phyloP scores from a whole-genome alignment of 129 eudicot genomes.

The Flaveria linearis region DNA sequence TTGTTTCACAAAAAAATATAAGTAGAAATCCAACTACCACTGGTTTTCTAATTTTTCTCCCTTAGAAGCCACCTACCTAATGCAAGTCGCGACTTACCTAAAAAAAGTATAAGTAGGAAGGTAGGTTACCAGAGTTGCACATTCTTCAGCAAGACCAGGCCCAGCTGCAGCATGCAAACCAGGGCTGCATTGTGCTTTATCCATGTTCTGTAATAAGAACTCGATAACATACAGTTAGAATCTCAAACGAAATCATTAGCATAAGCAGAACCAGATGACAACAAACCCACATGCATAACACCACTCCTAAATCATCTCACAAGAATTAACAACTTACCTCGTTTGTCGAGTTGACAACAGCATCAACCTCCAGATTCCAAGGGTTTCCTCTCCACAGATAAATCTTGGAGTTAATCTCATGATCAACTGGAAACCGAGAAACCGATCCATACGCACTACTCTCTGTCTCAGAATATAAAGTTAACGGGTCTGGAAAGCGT shows the following conservation, averaged over 20 bases:
- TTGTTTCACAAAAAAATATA: not conserved
- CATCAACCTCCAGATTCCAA: conserved; percentile 98
- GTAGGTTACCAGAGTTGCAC: conserved; percentile 69
- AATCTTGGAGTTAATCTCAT: conserved; percentile 79
- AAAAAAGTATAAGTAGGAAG: conserved; percentile 6
- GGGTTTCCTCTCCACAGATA: conserved; percentile 98
- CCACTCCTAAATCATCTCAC: conserved; percentile 6
- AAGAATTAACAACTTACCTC: conserved; percentile 55
- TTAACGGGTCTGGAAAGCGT: conserved; percentile 70
- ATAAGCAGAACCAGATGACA: not conserved
- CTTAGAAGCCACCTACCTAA: not conserved
- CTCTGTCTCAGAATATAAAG: conserved; percentile 55
- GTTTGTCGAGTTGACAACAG: conserved; percentile 94
- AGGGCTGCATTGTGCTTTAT: conserved; percentile 89
- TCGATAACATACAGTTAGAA: not conserved
- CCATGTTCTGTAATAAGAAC: conserved; percentile 65
- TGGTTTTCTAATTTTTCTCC: no score
- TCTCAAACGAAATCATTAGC: not conserved
- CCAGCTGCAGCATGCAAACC: conserved; percentile 98
- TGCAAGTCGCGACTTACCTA: not conserved
- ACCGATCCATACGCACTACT: conserved; percentile 48
- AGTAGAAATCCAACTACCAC: not conserved
- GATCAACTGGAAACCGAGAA: conserved; percentile 88
- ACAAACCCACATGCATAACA: not conserved
- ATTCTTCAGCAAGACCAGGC: conserved; percentile 98